A percentile compares a stretch with the other conserved stretches of the same genome.
Conservation (phyloP, 805 yeast genomes). For the Suhomyces vadensis region DNA sequence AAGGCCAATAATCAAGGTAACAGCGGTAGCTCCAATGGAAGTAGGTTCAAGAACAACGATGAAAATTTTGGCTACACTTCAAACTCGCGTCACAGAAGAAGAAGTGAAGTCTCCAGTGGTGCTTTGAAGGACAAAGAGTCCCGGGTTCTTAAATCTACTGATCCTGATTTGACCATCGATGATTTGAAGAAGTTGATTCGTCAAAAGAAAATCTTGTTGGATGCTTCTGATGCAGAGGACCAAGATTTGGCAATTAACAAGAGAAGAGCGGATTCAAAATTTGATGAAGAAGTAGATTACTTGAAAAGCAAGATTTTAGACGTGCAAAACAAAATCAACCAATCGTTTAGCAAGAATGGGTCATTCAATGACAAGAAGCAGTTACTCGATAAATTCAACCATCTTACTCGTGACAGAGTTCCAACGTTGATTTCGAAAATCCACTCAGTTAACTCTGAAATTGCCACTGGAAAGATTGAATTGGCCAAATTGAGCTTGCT, state of each 20-base stretch:
- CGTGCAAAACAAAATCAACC: slow-evolving; percentile 35
- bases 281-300: slow-evolving; percentile 58
- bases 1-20: slow-evolving; percentile 16
- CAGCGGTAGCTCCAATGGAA: slow-evolving; percentile 21
- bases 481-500: slow-evolving; percentile 55
- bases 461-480: slow-evolving; percentile 65
- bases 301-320: slow-evolving; percentile 61
- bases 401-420: slow-evolving; percentile 63
- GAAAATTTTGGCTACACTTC: slow-evolving; percentile 66
- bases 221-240: slow-evolving; percentile 70
- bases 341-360: slow-evolving; percentile 21
- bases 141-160: slow-evolving; percentile 19
- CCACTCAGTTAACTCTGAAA: slow-evolving; percentile 62
- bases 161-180: slow-evolving; percentile 46
- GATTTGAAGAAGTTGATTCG: slow-evolving; percentile 64
- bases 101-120: slow-evolving; percentile 14
- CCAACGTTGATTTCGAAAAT: slow-evolving; percentile 71
- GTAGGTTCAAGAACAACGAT: slow-evolving; percentile 72
- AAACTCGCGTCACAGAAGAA: slow-evolving; percentile 59
- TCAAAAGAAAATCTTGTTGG: slow-evolving; percentile 70
- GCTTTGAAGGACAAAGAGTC: slow-evolving; percentile 11
- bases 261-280: slow-evolving; percentile 39
- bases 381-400: slow-evolving; percentile 57
- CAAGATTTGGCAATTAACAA: slow-evolving; percentile 38
- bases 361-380: slow-evolving; percentile 48